phyloP scores from a whole-genome alignment of 805 yeast genomes.

The Ogataea methylovora region DNA sequence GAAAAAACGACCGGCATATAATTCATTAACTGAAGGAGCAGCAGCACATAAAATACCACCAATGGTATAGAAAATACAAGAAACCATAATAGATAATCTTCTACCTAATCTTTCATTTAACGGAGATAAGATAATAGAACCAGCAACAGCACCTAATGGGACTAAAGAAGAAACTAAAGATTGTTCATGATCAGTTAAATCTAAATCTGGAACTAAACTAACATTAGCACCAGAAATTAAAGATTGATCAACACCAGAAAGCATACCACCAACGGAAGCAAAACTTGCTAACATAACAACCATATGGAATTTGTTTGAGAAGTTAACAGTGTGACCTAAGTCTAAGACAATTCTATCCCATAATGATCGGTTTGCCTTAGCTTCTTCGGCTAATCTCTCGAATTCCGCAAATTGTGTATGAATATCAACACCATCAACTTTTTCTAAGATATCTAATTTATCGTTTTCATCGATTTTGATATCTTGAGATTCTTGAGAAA shows the following conservation, averaged over 20 bases:
- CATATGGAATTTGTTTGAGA: conserved; percentile 38
- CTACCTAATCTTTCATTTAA: conserved; percentile 50
- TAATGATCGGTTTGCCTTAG: conserved; percentile 24
- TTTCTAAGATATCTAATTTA: conserved; percentile 22
- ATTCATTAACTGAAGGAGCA: conserved; percentile 33
- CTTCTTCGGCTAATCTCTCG: conserved; percentile 25
- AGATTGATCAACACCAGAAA: conserved; percentile 64
- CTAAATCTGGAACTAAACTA: conserved; percentile 37
- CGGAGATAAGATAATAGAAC: conserved; percentile 54
- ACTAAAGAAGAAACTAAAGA: conserved; percentile 51
- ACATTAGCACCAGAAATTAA: conserved; percentile 57
- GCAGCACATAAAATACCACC: conserved; percentile 58
- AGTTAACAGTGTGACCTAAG: conserved; percentile 26
- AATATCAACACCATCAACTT: conserved; percentile 24
- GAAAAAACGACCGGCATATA: conserved; percentile 54
- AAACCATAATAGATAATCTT: conserved; percentile 43
- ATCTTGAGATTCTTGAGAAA: conserved; percentile 14
- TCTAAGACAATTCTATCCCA: conserved; percentile 33
- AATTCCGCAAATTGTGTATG: conserved; percentile 28
- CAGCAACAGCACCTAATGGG: conserved; percentile 67
- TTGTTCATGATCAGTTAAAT: conserved; percentile 32
- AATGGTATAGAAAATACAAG: conserved; percentile 52
- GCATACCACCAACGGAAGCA: conserved; percentile 57
- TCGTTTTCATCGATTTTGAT: conserved; percentile 13
- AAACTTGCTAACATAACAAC: conserved; percentile 44